Conservation (phyloP, 2,329 filamentous ascomycete species). For the Penicillium fuscoglaucum region DNA sequence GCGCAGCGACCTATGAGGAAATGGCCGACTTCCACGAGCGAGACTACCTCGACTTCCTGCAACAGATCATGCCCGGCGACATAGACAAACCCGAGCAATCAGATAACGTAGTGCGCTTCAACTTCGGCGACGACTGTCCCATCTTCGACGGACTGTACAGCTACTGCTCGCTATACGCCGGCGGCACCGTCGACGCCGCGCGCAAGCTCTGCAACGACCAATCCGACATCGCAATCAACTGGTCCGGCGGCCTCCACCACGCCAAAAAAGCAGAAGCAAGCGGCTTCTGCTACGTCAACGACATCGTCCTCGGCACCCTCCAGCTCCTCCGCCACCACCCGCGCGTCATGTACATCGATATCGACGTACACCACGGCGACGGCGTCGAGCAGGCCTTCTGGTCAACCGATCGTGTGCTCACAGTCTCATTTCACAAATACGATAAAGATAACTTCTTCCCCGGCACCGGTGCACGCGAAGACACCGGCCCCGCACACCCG, state of each 20-base stretch:
- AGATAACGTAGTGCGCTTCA: conserved; percentile 65
- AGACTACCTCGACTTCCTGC: conserved; percentile 89
- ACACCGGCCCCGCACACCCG: conserved; percentile 79
- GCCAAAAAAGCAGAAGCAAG: conserved; percentile 92
- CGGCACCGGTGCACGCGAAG: conserved; percentile 81
- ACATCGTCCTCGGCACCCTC: conserved; percentile 91
- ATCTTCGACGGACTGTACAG: conserved; percentile 95
- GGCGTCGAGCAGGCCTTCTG: conserved; percentile 90
- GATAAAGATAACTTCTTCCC: conserved; percentile 84
- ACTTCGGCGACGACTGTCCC: conserved; percentile 90
- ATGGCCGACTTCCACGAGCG: conserved; percentile 80
- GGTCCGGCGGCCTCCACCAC: conserved; percentile 95
- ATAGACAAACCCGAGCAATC: conserved; percentile 64
- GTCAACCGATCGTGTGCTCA: conserved; percentile 86
- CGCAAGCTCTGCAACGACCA: conserved; percentile 82
- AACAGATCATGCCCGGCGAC: conserved; percentile 68
- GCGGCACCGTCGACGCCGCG: conserved; percentile 86
- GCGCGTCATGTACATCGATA: conserved; percentile 91
- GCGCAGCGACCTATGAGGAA: conserved; percentile 83
- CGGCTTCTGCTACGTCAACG: conserved; percentile 98
- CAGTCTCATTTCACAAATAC: conserved; percentile 95
- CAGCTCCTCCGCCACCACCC: conserved; percentile 79
- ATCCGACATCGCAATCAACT: conserved; percentile 94
- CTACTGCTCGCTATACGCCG: conserved; percentile 91
- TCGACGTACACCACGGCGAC: conserved; percentile 89